phyloP scores from a whole-genome alignment of 768 basidiomycete species.

The Myochromella boudieri region DNA sequence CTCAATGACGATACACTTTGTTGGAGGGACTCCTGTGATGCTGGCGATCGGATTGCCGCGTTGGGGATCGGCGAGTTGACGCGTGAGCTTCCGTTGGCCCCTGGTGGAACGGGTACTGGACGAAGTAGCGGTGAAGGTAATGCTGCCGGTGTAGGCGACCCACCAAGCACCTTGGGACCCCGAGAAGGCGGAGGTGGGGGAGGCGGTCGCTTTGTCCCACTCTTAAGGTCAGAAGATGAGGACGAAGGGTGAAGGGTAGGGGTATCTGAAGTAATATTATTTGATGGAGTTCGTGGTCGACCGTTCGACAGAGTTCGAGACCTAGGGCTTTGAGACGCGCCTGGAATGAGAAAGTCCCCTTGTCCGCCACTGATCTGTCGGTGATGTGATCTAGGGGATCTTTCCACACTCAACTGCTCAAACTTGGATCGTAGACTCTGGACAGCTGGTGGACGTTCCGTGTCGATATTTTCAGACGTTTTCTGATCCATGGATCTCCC shows the following conservation, averaged over 20 bases:
- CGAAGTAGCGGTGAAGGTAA: constrained; percentile 49
- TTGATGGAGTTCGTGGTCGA: constrained; percentile 38
- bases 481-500: constrained; percentile 7
- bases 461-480: constrained; percentile 41
- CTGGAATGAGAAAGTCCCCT: constrained; percentile 20
- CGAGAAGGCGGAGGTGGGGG: constrained; percentile 58
- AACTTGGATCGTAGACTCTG: constrained; percentile 70
- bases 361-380: constrained; percentile 6
- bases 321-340: constrained; percentile 35
- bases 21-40: constrained; percentile 19
- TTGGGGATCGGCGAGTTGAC: constrained; percentile 14
- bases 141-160: constrained; percentile 41
- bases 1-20: constrained; percentile 41
- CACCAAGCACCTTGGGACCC: constrained; percentile 27
- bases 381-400: constrained; percentile 8
- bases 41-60: neutral
- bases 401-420: constrained; percentile 55
- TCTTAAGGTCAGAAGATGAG: constrained; percentile 56
- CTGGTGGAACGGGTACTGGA: constrained; percentile 43
- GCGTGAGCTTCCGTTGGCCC: constrained; percentile 15
- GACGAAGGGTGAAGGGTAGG: constrained; percentile 43
- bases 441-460: constrained; percentile 59
- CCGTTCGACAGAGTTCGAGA: constrained; percentile 36
- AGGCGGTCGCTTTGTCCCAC: constrained; percentile 46
- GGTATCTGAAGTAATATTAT: constrained; percentile 22